Base-by-base conservation (phyloP, 768 basidiomycete species). In the Suillus placidus region DNA sequence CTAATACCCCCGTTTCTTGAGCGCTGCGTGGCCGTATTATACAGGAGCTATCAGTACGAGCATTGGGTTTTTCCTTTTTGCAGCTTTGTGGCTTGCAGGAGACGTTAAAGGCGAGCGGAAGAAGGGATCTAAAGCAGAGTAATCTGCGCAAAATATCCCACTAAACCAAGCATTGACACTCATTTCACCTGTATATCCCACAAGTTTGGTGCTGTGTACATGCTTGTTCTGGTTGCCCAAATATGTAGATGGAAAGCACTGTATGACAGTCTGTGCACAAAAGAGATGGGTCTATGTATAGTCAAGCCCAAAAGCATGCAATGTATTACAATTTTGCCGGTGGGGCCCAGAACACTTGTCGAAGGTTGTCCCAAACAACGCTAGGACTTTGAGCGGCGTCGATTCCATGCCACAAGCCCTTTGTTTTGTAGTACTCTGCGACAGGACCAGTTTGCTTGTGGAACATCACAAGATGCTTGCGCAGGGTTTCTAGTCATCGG, bases 11-110 rank as follows among this genome's bases (percentile, higher is more conserved):
- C 88, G 97, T 34, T 99, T 97, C 87, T 84, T 99, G 71, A 90
- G 88, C 55, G 95, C 95, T 3, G 97, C 97, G 9, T 95, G 92
- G 92, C 97, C 97, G 0, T 99, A 97, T 76, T 99, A 99, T 70
- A 82, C 84, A 0, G 93, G 95, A 42, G 94, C 96, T 8, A 87
- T 96, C 73, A 94, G 93, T 80, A 96, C 94, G 0, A 91, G 91
- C 70, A 76, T 88, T 2, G 94, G 87, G 0, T 97, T 97, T 79
- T 80, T 97, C 71, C 68, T 95, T 20, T 99, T 99, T 79, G 89
- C 89, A 13, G 86, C 88, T 0, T 73, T 97, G 26, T 99, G 95
- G 94, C 80, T 97, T 43, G 88, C 90, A 18, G 94, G 92, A 26
- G 94, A 94, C 60, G 85, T 85, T n/a, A 82, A 81, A 67, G 89